Percentiles rank a stretch among this genome's conserved stretches.
Evolutionary conservation across 2,329 filamentous ascomycete genomes (phyloP).

Genomic region (Verticillium klebahnii): DNA sequence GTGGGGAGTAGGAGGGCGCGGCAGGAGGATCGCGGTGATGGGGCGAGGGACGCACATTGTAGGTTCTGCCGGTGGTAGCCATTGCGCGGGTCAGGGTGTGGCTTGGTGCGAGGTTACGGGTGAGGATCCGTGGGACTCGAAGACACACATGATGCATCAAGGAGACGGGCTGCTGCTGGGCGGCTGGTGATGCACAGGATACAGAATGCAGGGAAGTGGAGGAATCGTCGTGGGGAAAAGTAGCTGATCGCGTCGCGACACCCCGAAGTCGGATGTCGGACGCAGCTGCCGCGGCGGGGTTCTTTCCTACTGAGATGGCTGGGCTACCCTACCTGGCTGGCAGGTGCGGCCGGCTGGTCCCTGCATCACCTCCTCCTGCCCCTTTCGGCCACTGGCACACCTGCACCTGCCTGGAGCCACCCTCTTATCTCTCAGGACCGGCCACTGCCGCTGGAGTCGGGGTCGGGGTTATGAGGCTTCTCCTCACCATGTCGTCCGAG

Average conservation of each 20-base stretch:
- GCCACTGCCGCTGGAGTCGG: no score
- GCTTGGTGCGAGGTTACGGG: not conserved
- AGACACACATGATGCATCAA: conserved; percentile 14
- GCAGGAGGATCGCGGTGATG: no score
- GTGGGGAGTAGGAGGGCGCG: not conserved
- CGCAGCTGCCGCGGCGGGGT: no score
- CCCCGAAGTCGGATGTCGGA: not conserved
- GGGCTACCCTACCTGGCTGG: not conserved
- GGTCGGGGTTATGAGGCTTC: not conserved
- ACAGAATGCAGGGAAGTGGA: not conserved
- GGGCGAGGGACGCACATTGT: conserved; percentile 7
- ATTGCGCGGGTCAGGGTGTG: conserved; percentile 6
- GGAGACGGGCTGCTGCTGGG: not conserved
- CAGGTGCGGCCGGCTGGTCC: conserved; percentile 3
- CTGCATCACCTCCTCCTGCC: conserved; percentile 5
- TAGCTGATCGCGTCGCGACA: not conserved
- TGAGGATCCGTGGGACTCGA: conserved; percentile 6
- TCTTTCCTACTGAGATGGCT: not conserved
- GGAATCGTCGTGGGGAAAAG: not conserved
- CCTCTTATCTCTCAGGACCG: conserved; percentile 1
- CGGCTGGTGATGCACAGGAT: not conserved
- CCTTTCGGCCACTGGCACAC: conserved; percentile 2
- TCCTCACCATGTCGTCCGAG: not conserved
- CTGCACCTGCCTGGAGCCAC: not conserved
- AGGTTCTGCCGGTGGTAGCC: conserved; percentile 8